Percentiles rank a stretch among this genome's conserved stretches.
These are phyloP conservation scores for Cyberlindnera petersonii DNA, from an alignment of 805 yeast species.

Conservation along the genomic window DNA sequence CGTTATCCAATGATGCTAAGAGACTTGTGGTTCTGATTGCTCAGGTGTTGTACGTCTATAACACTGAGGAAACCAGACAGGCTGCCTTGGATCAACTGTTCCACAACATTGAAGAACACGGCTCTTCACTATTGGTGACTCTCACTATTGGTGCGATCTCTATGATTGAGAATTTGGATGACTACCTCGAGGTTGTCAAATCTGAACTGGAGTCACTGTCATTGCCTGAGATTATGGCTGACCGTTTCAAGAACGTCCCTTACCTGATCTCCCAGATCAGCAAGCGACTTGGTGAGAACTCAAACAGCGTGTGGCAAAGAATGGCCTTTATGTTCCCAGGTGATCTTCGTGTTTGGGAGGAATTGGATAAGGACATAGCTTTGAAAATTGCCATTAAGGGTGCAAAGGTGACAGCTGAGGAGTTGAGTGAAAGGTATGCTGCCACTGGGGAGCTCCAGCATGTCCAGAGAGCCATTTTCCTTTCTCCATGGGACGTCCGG, in stretches of 20 bases:
- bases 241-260: slow-evolving; percentile 54
- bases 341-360: slow-evolving; percentile 64
- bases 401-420: slow-evolving; percentile 45
- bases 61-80: slow-evolving; percentile 70
- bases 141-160: slow-evolving; percentile 78
- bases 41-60: slow-evolving; percentile 74
- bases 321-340: slow-evolving; percentile 73
- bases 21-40: slow-evolving; percentile 70
- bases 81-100: slow-evolving; percentile 85
- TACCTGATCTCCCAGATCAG: slow-evolving; percentile 51
- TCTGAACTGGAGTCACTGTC: slow-evolving; percentile 59
- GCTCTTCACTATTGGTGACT: slow-evolving; percentile 63
- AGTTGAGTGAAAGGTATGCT: slow-evolving; percentile 49
- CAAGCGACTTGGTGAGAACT: slow-evolving; percentile 32
- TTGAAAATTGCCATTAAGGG: slow-evolving; percentile 54
- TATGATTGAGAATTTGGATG: slow-evolving; percentile 57
- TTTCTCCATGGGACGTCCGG: slow-evolving; percentile 49
- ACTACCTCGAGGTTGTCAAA: slow-evolving; percentile 54
- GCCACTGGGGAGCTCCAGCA: slow-evolving; percentile 46
- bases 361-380: slow-evolving; percentile 53
- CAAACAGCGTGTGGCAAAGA: slow-evolving; percentile 52
- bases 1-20: slow-evolving; percentile 51
- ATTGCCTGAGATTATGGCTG: slow-evolving; percentile 44
- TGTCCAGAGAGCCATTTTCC: slow-evolving; percentile 64
- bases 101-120: slow-evolving; percentile 55